A percentile compares a stretch with the other conserved stretches of the same genome.
These are phyloP conservation scores for Acacia melanoxylon DNA, from an alignment of 306 rosid genomes.

Conservation along the genomic window DNA sequence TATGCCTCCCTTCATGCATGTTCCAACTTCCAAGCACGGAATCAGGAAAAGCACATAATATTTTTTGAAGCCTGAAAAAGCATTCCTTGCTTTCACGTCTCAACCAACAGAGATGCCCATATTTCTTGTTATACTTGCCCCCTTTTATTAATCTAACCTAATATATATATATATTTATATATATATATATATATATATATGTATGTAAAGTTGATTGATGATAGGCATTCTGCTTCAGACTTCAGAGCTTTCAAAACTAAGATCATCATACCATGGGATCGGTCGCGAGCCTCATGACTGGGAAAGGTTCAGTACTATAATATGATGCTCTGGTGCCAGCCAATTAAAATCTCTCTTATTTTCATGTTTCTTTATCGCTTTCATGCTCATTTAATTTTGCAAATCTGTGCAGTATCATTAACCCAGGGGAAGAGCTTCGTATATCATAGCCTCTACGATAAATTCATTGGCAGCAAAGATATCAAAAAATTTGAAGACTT, in stretches of 20 bases:
- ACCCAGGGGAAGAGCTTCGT: slow-evolving; percentile 29
- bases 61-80: neutral
- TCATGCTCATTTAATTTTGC: slow-evolving; percentile 2
- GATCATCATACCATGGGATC: slow-evolving; percentile 41
- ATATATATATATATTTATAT: neutral
- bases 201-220: neutral
- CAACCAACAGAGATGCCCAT: slow-evolving; percentile 24
- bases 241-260: neutral
- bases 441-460: slow-evolving; percentile 24
- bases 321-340: neutral
- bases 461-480: slow-evolving; percentile 31
- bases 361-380: neutral
- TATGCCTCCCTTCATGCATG: slow-evolving; percentile 24
- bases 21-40: slow-evolving; percentile 31
- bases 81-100: slow-evolving; percentile 55
- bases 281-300: slow-evolving; percentile 38
- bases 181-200: neutral
- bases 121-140: neutral
- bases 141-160: neutral
- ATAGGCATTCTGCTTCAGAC: neutral
- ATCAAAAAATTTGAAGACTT: slow-evolving; percentile 34
- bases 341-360: neutral
- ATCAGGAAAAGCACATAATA: slow-evolving; percentile 1
- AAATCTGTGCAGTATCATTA: slow-evolving; percentile 39
- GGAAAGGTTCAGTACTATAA: slow-evolving; percentile 42